A percentile compares a stretch with the other conserved stretches of the same genome.
Evolutionary conservation across 2,329 filamentous ascomycete species (phyloP).

Genomic region (Byssothecium circinans): DNA sequence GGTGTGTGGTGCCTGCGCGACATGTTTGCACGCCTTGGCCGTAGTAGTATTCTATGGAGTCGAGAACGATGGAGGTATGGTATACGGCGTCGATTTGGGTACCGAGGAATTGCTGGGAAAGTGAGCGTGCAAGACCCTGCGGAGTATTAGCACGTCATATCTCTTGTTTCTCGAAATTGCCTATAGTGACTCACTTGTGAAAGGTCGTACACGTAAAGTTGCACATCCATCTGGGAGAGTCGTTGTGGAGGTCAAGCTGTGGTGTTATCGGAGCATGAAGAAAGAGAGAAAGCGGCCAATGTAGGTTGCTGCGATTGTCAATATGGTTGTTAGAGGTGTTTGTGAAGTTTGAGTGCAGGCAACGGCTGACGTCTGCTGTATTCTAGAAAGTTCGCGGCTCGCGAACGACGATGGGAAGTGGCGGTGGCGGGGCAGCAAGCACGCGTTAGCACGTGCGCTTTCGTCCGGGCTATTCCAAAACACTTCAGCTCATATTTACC

Average conservation of each 20-base stretch:
- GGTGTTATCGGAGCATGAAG: background rate
- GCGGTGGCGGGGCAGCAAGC: conserved; percentile 7
- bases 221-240: conserved; percentile 48
- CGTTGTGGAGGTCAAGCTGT: background rate
- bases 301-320: no score
- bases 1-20: conserved; percentile 78
- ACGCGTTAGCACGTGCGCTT: conserved; percentile 11
- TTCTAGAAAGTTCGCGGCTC: conserved; percentile 2
- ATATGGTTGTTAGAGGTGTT: no score
- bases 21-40: conserved; percentile 85
- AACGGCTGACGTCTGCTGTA: conserved; percentile 5
- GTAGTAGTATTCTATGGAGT: conserved; percentile 86
- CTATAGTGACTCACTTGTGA: conserved; percentile 39
- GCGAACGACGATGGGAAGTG: background rate
- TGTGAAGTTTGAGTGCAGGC: background rate
- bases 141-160: conserved; percentile 8
- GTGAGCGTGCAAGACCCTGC: conserved; percentile 58
- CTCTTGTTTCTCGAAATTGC: background rate
- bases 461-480: conserved; percentile 3
- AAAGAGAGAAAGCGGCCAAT: background rate
- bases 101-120: conserved; percentile 62
- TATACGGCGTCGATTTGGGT: conserved; percentile 88
- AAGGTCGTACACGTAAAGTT: conserved; percentile 57
- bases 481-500: no score
- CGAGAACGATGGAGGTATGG: conserved; percentile 86